Percentiles rank a stretch among this genome's conserved stretches.
Conservation (phyloP, 495 filamentous ascomycete genomes). For the Xylaria telfairii region DNA sequence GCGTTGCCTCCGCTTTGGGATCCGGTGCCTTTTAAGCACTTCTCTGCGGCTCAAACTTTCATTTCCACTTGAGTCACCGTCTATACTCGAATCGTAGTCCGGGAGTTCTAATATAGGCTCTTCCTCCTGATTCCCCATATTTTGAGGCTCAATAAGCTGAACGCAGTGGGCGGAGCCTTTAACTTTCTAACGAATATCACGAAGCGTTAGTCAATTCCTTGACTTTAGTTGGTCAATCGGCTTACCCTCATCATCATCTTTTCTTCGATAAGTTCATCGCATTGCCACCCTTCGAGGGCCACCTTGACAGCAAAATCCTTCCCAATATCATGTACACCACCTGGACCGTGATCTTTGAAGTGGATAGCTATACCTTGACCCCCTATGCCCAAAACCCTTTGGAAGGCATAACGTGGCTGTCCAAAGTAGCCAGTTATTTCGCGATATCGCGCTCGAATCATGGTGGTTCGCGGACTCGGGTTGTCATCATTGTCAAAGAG, state of each 20-base stretch:
- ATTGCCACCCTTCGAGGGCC: not conserved
- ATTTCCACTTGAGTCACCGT: conserved; percentile 24
- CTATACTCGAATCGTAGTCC: conserved; percentile 4
- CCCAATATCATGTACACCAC: not conserved
- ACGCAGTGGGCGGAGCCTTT: conserved; percentile 20
- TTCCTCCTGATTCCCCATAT: not conserved
- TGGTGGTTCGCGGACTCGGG: not conserved
- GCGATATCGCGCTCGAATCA: not conserved
- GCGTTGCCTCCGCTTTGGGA: not conserved
- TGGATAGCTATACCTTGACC: conserved; percentile 17
- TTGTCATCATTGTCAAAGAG: not conserved
- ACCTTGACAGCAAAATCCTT: conserved; percentile 15
- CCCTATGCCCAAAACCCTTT: conserved; percentile 4
- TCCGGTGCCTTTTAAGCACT: not conserved
- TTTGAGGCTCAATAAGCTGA: conserved; percentile 1
- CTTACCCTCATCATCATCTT: conserved; percentile 24
- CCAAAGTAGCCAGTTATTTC: not conserved
- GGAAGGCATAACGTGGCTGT: not conserved
- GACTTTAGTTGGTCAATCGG: not conserved
- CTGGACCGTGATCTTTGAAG: conserved; percentile 2
- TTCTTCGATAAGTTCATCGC: not conserved
- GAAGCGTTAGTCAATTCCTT: not conserved
- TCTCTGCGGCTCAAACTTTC: conserved; percentile 1
- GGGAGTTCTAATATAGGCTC: not conserved
- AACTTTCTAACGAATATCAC: conserved; percentile 10